These are phyloP conservation scores for Exserohilum rostratum DNA, from an alignment of 2,329 filamentous ascomycete species.

Conservation along the genomic window DNA sequence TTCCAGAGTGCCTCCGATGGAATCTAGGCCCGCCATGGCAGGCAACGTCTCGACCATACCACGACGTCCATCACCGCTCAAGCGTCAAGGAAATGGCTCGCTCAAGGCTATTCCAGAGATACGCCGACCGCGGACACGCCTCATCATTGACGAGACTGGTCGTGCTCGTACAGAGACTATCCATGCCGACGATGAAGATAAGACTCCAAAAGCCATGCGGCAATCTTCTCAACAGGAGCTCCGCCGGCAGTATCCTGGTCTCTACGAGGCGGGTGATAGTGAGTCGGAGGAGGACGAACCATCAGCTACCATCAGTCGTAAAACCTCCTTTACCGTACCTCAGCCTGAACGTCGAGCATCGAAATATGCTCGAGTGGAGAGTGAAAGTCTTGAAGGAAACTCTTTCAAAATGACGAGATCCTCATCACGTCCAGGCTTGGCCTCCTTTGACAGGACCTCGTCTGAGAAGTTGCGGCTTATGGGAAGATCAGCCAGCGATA, in stretches of 20 bases:
- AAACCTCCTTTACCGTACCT: conserved; percentile 45
- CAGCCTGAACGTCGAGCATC: conserved; percentile 38
- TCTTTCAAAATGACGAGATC: conserved; percentile 45
- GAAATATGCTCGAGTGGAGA: conserved; percentile 46
- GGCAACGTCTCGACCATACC: conserved; percentile 42
- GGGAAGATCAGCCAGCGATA: conserved; percentile 26
- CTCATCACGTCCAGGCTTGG: conserved; percentile 37
- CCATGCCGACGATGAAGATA: conserved; percentile 43
- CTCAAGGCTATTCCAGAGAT: conserved; percentile 56
- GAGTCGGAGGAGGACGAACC: conserved; percentile 47
- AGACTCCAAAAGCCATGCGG: conserved; percentile 33
- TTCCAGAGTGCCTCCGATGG: conserved; percentile 35
- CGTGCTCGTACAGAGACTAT: conserved; percentile 56
- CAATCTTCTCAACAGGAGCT: conserved; percentile 34
- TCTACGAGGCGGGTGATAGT: conserved; percentile 52
- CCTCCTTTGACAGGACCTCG: conserved; percentile 40
- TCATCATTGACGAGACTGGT: conserved; percentile 57
- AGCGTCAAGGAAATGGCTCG: conserved; percentile 50
- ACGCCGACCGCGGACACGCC: conserved; percentile 50
- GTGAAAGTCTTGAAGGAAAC: conserved; percentile 34
- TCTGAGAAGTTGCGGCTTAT: conserved; percentile 38
- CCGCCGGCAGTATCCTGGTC: conserved; percentile 50
- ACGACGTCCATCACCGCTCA: conserved; percentile 55
- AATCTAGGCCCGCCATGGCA: conserved; percentile 34
- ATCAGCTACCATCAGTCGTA: conserved; percentile 40